phyloP scores from a whole-genome alignment of 2,329 filamentous ascomycete genomes.

The Aureobasidium sp. region DNA sequence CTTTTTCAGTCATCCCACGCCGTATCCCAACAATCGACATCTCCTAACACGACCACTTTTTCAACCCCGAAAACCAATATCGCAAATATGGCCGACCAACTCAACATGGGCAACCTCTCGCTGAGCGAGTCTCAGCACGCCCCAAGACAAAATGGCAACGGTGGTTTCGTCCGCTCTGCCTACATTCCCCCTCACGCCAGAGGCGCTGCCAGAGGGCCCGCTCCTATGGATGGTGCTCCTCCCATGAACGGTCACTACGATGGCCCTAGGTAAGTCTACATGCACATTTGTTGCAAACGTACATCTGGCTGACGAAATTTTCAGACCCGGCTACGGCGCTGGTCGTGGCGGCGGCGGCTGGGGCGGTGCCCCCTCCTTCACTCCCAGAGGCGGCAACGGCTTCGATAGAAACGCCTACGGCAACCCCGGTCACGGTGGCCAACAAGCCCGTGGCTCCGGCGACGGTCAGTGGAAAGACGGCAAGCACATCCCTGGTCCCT shows the following conservation, averaged over 20 bases:
- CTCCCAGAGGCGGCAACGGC: slow-evolving; percentile 40
- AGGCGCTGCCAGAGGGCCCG: slow-evolving; percentile 42
- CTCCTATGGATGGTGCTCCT: slow-evolving; percentile 29
- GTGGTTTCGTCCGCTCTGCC: slow-evolving; percentile 52
- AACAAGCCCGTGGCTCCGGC: slow-evolving; percentile 70
- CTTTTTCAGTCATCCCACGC: slow-evolving; percentile 1
- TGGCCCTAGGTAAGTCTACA: slow-evolving; percentile 26
- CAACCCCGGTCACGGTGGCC: slow-evolving; percentile 47
- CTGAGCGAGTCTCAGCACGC: slow-evolving; percentile 61
- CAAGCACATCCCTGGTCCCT: slow-evolving; percentile 86
- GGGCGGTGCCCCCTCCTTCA: slow-evolving; percentile 48
- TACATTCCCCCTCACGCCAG: slow-evolving; percentile 86
- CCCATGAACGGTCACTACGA: slow-evolving; percentile 52
- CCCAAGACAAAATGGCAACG: slow-evolving; percentile 37
- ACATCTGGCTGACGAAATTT: slow-evolving; percentile 22
- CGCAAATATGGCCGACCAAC: slow-evolving; percentile 64
- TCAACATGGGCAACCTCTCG: slow-evolving; percentile 72
- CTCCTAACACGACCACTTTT: background rate
- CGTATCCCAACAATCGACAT: slow-evolving; percentile 8
- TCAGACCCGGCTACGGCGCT: slow-evolving; percentile 34
- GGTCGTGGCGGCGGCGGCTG: slow-evolving; percentile 43
- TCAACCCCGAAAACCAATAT: background rate
- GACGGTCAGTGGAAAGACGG: slow-evolving; percentile 96
- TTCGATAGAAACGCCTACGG: slow-evolving; percentile 61
- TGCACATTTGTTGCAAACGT: background rate